Percentiles rank a stretch among this genome's conserved stretches.
Evolutionary conservation across 164 flowering plant species (phyloP).

Genomic region (Vitis rotundifolia): DNA sequence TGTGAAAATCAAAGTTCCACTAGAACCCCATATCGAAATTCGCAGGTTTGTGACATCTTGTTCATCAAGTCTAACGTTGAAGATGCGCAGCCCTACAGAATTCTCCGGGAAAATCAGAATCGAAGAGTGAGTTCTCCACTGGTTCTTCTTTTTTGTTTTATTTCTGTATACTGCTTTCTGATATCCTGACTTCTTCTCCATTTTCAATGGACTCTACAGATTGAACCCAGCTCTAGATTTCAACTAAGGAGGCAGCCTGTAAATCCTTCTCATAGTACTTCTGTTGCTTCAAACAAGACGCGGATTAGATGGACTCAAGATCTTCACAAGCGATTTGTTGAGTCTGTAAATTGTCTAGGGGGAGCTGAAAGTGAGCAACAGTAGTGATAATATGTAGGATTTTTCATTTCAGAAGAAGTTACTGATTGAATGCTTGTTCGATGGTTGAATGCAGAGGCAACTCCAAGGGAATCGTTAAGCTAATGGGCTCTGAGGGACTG

Average conservation of each 20-base stretch:
- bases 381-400: not conserved
- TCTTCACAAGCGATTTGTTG: constrained; percentile 63
- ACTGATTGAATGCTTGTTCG: constrained; percentile 6
- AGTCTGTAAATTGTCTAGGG: constrained; percentile 59
- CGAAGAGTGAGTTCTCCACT: too few relatives aligned
- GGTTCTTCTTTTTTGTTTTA: too few relatives aligned
- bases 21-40: too few relatives aligned
- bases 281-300: constrained; percentile 33
- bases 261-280: not conserved
- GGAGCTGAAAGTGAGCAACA: constrained; percentile 60
- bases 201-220: too few relatives aligned
- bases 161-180: too few relatives aligned
- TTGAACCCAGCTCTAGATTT: not conserved
- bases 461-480: constrained; percentile 62
- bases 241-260: not conserved
- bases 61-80: too few relatives aligned
- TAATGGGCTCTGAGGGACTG: constrained; percentile 58
- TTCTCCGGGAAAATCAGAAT: too few relatives aligned
- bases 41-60: too few relatives aligned
- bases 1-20: too few relatives aligned
- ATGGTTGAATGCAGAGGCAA: constrained; percentile 47
- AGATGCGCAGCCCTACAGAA: too few relatives aligned
- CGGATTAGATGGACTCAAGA: constrained; percentile 73
- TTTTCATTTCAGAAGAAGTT: not conserved
- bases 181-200: too few relatives aligned